Conservation (phyloP, 2,329 filamentous ascomycete genomes). For the Pseudocercospora crystallina region DNA sequence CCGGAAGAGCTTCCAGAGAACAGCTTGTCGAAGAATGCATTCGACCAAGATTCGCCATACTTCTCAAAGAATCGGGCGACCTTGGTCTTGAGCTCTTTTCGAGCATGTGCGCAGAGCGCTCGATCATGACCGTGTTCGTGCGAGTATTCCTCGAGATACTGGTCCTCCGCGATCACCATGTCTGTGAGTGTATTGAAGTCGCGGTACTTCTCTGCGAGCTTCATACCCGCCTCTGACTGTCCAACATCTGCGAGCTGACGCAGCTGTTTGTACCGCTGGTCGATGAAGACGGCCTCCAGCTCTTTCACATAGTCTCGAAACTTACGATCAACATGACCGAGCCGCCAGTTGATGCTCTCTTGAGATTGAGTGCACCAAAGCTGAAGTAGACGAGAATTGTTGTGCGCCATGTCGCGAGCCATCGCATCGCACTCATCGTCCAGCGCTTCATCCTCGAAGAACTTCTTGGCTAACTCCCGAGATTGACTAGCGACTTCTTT, state of each 20-base stretch:
- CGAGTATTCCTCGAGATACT: conserved; percentile 38
- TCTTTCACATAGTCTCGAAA: conserved; percentile 41
- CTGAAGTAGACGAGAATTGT: conserved; percentile 56
- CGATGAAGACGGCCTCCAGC: conserved; percentile 2
- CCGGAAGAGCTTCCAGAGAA: conserved; percentile 60
- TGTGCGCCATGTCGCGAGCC: conserved; percentile 51
- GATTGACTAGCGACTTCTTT: conserved; percentile 42
- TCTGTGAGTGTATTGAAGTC: conserved; percentile 64
- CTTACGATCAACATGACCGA: conserved; percentile 48
- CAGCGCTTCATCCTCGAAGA: conserved; percentile 39
- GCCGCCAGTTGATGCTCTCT: conserved; percentile 62
- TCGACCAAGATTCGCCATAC: conserved; percentile 67
- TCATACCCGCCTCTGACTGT: conserved; percentile 58
- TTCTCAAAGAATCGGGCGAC: conserved; percentile 58
- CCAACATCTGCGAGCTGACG: conserved; percentile 49
- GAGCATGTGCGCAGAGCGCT: conserved; percentile 25
- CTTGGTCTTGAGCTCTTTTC: conserved; percentile 46
- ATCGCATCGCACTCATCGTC: conserved; percentile 33
- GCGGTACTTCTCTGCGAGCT: conserved; percentile 60
- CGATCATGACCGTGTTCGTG: conserved; percentile 20
- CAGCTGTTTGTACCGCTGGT: conserved; percentile 44
- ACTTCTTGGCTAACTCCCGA: conserved; percentile 41
- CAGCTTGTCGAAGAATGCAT: conserved; percentile 76
- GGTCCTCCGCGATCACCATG: conserved; percentile 47
- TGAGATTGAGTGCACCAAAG: conserved; percentile 58